These are phyloP conservation scores for Leccinum boreale DNA, from an alignment of 768 basidiomycete genomes.

Conservation along the genomic window DNA sequence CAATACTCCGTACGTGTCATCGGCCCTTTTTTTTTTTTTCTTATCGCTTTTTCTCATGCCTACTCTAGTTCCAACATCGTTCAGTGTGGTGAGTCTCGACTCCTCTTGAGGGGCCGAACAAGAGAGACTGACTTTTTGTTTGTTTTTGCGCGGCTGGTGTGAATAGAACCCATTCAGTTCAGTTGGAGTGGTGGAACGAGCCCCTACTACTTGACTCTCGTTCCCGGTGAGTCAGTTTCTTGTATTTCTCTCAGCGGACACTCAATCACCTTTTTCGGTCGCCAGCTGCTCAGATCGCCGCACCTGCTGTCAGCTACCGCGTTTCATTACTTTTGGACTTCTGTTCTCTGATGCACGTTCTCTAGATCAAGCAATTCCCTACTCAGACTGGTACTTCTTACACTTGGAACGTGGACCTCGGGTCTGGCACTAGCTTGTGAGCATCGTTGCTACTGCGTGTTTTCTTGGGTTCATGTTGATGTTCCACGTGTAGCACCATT, in stretches of 20 bases:
- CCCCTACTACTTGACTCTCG: constrained; percentile 58
- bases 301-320: constrained; percentile 43
- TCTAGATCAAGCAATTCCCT: constrained; percentile 54
- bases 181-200: constrained; percentile 48
- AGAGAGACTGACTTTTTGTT: not conserved
- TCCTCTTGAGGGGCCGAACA: accelerated
- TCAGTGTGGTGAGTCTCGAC: constrained; percentile 46
- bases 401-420: constrained; percentile 58
- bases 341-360: constrained; percentile 3
- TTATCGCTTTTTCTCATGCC: not conserved
- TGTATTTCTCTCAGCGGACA: not conserved
- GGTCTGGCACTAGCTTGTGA: constrained; percentile 45
- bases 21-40: not conserved
- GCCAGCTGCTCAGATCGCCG: constrained; percentile 51
- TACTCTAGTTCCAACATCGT: constrained; percentile 36
- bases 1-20: constrained; percentile 61
- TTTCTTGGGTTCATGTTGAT: not conserved
- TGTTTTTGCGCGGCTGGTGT: not conserved
- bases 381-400: constrained; percentile 37
- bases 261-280: not conserved
- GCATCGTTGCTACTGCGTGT: not conserved
- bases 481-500: constrained; percentile 41
- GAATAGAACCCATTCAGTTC: constrained; percentile 56
- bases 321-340: not conserved
- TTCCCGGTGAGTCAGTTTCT: constrained; percentile 48